Evolutionary conservation across 768 basidiomycete genomes (phyloP).

Genomic region (Leccinum boreale): DNA sequence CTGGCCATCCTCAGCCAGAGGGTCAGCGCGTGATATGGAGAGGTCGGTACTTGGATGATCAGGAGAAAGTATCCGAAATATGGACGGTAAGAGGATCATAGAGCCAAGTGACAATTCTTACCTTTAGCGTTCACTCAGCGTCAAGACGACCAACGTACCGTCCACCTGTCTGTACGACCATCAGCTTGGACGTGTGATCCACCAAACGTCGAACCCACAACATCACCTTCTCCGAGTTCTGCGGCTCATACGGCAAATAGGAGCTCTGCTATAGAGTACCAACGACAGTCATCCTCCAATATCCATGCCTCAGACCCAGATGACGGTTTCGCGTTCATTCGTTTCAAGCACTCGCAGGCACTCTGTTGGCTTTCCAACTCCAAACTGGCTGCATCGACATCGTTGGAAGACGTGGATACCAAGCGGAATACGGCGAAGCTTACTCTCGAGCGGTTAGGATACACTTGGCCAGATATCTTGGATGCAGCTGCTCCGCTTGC

Average conservation of each 20-base stretch:
- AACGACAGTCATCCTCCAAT: conserved; percentile 3
- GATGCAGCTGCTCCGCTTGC: conserved; percentile 34
- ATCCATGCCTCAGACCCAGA: neutral
- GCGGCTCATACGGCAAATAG: neutral
- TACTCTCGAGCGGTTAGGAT: conserved; percentile 34
- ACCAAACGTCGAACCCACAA: conserved; percentile 31
- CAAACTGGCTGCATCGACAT: conserved; percentile 12
- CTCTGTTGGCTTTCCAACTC: conserved; percentile 24
- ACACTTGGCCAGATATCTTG: conserved; percentile 42
- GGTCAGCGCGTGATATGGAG: conserved; percentile 77
- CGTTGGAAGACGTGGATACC: conserved; percentile 10
- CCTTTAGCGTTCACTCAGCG: conserved; percentile 34
- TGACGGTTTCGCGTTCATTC: conserved; percentile 18
- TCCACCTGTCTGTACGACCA: conserved; percentile 79
- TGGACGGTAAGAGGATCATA: conserved; percentile 56
- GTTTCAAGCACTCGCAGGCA: conserved; percentile 24
- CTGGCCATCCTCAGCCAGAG: conserved; percentile 61
- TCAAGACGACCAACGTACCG: conserved; percentile 52
- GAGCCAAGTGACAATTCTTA: conserved; percentile 2
- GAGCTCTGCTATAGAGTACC: neutral
- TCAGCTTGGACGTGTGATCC: conserved; percentile 67
- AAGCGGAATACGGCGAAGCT: conserved; percentile 23
- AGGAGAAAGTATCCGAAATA: conserved; percentile 60
- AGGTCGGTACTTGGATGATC: conserved; percentile 63
- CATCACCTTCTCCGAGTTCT: conserved; percentile 5